Percentiles rank a stretch among this genome's conserved stretches.
phyloP scores from a whole-genome alignment of 2,329 filamentous ascomycete species.

The Fusarium brachygibbosum region DNA sequence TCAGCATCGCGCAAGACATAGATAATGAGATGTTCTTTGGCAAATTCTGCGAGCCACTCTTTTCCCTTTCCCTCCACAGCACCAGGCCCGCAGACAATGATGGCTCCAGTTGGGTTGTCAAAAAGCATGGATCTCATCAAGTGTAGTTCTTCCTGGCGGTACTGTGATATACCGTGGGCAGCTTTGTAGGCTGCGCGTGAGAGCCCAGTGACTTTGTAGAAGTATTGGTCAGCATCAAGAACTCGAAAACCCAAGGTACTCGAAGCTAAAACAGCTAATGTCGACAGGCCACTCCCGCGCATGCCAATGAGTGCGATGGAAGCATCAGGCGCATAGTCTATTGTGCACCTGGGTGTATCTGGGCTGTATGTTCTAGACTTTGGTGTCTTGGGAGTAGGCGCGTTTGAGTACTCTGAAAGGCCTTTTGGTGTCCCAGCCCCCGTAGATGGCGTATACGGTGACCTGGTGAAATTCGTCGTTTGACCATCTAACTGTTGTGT shows the following conservation, averaged over 20 bases:
- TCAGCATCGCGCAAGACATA: constrained; percentile 7
- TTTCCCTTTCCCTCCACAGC: constrained; percentile 14
- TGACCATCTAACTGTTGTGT: not conserved
- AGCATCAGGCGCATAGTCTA: not conserved
- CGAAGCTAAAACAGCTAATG: constrained; percentile 8
- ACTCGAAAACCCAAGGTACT: constrained; percentile 1
- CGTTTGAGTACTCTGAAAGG: not conserved
- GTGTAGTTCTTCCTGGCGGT: constrained; percentile 10
- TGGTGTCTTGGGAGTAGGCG: not conserved
- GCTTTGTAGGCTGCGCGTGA: constrained; percentile 5
- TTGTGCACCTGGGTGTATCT: accelerated
- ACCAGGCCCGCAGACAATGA: constrained; percentile 17
- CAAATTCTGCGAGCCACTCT: constrained; percentile 10
- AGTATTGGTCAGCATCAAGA: constrained; percentile 17
- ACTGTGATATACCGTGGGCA: not conserved
- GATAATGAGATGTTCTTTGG: constrained; percentile 3
- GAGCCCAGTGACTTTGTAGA: not conserved
- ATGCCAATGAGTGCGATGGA: constrained; percentile 12
- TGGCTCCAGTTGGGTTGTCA: not conserved
- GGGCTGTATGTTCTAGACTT: not conserved
- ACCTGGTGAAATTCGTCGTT: too few relatives aligned
- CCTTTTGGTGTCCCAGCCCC: not conserved
- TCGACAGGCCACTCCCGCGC: constrained; percentile 18
- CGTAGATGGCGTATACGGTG: not conserved
- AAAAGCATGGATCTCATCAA: constrained; percentile 19